Base-by-base conservation (phyloP, 1,139 yeast species). In the Protomyces arabidopsidicola region DNA sequence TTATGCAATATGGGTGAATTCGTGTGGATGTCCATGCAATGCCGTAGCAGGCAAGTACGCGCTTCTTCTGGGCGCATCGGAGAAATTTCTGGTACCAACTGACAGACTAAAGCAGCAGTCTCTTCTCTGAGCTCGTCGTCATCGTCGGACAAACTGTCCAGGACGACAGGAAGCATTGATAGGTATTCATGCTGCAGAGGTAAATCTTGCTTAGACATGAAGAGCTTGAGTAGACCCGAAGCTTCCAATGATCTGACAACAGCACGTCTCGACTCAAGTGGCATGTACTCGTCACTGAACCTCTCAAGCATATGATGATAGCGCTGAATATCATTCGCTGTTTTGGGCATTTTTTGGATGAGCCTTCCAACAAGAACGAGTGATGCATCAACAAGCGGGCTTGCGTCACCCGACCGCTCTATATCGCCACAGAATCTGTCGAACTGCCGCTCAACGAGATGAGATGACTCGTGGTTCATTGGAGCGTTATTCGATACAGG, bases 111-210 rank as follows among this genome's bases (percentile, higher is more conserved):
- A 3, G 14, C 45, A 3, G 62, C 34, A 8, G 62, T 16, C 12
- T 27, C 42, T 5, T 12, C 20, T 14, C 62, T 38, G 6, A 58
- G 22, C 12, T 58, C 62, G 31, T 58, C 62, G 38, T 58, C 62
- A 39, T 58, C 62, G 31, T 58, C 62, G n/a, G 45, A 27, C 42
- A 58, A 34, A 12, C 42, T 24, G 22, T 34, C 48, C 36, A 51
- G 42, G 22, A 35, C 38, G 24, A 45, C 35, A 2, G 60, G 45
- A 18, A 45, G 35, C 39, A 35, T 8, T 4, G 27, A 16, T 2
- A 31, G 12, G 10, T 45, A 14, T n/a, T 45, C 27, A 18, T 45
- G 42, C 10, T 42, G 48, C 20, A 42, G 10, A 6, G 6, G 22
- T 10, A 6, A 10, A n/a, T 42, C 2, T 10, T n/a, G 48, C 20